Evolutionary conservation across 2,329 filamentous ascomycete genomes (phyloP).

Genomic region (Samsoniella hepiali): DNA sequence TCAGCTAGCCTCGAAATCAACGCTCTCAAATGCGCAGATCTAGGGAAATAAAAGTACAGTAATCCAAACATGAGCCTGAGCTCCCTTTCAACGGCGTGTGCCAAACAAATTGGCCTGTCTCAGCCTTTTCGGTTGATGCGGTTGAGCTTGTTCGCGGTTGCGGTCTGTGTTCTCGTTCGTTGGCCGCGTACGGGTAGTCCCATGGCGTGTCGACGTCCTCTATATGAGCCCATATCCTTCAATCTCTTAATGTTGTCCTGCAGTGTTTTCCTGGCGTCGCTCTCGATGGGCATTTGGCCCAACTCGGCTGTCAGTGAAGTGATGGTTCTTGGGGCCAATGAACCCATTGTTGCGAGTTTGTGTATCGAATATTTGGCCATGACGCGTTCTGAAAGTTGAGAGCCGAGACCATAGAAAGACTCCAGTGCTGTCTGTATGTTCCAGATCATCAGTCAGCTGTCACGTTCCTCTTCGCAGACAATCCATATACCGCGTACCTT

Average conservation of each 20-base stretch:
- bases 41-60: slow-evolving; percentile 10
- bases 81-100: background rate
- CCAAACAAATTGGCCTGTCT: background rate
- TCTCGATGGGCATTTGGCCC: slow-evolving; percentile 90
- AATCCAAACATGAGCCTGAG: background rate
- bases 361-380: slow-evolving; percentile 90
- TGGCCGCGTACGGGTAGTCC: slow-evolving; percentile 88
- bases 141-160: slow-evolving; percentile 61
- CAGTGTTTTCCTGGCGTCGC: slow-evolving; percentile 73
- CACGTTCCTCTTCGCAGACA: background rate
- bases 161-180: slow-evolving; percentile 72
- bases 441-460: background rate
- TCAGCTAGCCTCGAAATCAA: background rate
- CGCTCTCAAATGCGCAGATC: background rate
- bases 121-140: slow-evolving; percentile 42
- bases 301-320: slow-evolving; percentile 81
- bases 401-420: slow-evolving; percentile 82
- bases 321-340: slow-evolving; percentile 71
- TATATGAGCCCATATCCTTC: slow-evolving; percentile 86
- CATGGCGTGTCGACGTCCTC: slow-evolving; percentile 90
- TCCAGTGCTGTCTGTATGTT: slow-evolving; percentile 64
- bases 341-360: slow-evolving; percentile 73
- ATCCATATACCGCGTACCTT: slow-evolving; percentile 56
- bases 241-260: slow-evolving; percentile 82
- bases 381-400: slow-evolving; percentile 65